phyloP scores from a whole-genome alignment of 352 stramenopile species.

The Pythium grandisporangium region DNA sequence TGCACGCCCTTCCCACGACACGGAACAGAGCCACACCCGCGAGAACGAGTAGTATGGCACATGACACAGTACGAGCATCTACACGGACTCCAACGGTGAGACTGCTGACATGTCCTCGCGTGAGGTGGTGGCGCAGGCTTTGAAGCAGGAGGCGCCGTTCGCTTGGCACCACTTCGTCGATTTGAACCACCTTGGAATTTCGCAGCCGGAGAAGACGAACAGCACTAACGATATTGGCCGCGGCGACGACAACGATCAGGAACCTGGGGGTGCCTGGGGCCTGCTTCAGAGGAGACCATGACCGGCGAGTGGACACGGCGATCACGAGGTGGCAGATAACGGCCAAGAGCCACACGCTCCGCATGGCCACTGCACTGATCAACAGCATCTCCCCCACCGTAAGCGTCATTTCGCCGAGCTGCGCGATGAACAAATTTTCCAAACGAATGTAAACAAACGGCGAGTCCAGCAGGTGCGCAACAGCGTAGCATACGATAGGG shows the following conservation, averaged over 20 bases:
- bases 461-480: conserved; percentile 21
- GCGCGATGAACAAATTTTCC: conserved; percentile 6
- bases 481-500: conserved; percentile 19
- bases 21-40: background rate
- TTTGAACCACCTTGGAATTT: background rate
- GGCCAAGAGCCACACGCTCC: conserved; percentile 16
- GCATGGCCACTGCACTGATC: conserved; percentile 19
- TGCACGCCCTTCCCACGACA: background rate
- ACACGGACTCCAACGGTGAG: conserved; percentile 1
- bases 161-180: conserved; percentile 3
- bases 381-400: conserved; percentile 5
- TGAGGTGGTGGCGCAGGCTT: background rate
- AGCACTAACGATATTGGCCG: conserved; percentile 7
- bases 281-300: conserved; percentile 6
- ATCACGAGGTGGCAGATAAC: conserved; percentile 7
- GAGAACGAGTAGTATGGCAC: background rate
- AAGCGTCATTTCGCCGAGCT: conserved; percentile 3
- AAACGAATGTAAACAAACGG: conserved; percentile 11
- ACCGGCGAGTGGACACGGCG: background rate
- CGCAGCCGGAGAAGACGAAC: conserved; percentile 2
- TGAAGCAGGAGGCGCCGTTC: background rate
- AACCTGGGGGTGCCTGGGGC: conserved; percentile 13
- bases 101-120: background rate
- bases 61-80: background rate
- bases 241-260: conserved; percentile 12